A percentile compares a stretch with the other conserved stretches of the same genome.
These are phyloP conservation scores for Camellia japonica DNA, from an alignment of 148 eudicot genomes.

Conservation along the genomic window DNA sequence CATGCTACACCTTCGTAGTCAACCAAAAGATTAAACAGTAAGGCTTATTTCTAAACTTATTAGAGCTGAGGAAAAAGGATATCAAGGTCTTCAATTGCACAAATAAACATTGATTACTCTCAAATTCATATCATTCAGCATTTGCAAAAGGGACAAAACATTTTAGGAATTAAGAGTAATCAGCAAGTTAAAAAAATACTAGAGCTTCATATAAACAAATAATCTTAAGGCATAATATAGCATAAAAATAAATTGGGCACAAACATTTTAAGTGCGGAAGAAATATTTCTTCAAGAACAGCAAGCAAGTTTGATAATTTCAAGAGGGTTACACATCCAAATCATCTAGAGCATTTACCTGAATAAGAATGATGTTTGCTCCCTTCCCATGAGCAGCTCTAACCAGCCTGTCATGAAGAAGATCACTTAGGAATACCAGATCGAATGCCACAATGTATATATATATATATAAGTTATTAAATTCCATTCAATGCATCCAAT, in stretches of 20 bases:
- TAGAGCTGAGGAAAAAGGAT: neutral
- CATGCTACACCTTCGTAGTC: too few species aligned
- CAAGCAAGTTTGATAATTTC: neutral
- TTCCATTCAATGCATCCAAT: neutral
- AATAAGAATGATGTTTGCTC: conserved; percentile 75
- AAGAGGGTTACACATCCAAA: neutral
- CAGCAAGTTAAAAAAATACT: neutral
- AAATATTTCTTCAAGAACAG: neutral
- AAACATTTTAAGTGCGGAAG: neutral
- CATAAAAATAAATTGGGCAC: neutral
- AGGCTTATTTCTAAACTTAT: neutral
- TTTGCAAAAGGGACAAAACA: too few species aligned
- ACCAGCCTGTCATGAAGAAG: conserved; percentile 54
- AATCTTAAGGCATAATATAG: neutral
- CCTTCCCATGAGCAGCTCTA: conserved; percentile 67
- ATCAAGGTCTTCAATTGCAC: neutral
- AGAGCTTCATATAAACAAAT: neutral
- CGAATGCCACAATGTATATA: neutral
- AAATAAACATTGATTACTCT: neutral
- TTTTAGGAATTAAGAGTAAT: too few species aligned
- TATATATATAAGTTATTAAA: too few species aligned
- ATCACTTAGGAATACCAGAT: neutral
- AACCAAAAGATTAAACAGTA: neutral
- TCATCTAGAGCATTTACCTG: conserved; percentile 48
- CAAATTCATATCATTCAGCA: neutral